Base-by-base conservation (phyloP, 352 stramenopile genomes). In the Peronospora destructor region DNA sequence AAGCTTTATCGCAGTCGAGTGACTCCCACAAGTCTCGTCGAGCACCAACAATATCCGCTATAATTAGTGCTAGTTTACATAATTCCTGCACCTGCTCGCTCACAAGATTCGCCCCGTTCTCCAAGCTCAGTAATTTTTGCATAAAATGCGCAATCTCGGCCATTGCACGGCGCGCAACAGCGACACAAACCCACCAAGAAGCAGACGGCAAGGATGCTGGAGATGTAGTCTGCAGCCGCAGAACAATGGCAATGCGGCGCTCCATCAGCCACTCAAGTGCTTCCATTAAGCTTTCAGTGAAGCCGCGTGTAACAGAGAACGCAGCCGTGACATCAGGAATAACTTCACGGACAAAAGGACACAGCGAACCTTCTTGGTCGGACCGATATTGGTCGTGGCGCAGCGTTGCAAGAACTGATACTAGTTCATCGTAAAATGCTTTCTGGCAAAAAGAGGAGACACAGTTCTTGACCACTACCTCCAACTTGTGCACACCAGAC, bases 111-210 rank as follows among this genome's bases (percentile, higher is more conserved):
- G 58, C 14, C 4, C 58, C 64, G 2, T 32, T 46, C 33, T 84
- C 67, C 59, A 82, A 71, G 32, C 19, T 34, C n/a, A 66, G n/a
- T 23, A 85, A 49, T 46, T 77, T 83, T 14, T 75, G 66, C 60
- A 83, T 66, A 49, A 82, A 81, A 45, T 71, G 76, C 33, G 68
- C 60, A 37, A 84, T 63, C 42, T 85, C 74, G 13, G 64, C 71
- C 46, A 85, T 67, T 25, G 82, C 53, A 32, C 74, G 71, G 23
- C 78, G 60, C 6, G 59, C 61, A 11, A 74, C 56, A 19, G 68
- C 64, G 12, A 81, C 63, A 30, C 70, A 71, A 14, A 84, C 58
- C 75, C 72, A 86, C 70, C 72, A 86, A 14, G 68, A 78, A 17
- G 70, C 53, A 4, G 75, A 80, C 7, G 71, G 68, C 14, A 67